phyloP scores from a whole-genome alignment of 2,329 filamentous ascomycete genomes.

The Elsinoe arachidis region DNA sequence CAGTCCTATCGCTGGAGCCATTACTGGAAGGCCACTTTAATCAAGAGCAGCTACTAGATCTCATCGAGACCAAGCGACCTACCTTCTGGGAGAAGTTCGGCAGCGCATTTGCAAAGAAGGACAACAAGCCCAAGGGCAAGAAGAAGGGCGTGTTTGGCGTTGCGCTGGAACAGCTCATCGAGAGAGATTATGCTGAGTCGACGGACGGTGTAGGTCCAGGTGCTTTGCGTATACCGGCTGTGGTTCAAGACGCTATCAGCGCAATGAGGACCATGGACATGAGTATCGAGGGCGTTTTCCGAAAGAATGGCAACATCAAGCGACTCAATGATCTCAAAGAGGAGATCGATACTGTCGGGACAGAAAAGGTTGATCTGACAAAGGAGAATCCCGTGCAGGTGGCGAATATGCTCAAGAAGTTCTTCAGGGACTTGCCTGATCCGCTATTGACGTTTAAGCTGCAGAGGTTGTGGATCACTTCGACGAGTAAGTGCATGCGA shows the following conservation, averaged over 20 bases:
- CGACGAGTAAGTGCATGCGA: slow-evolving; percentile 54
- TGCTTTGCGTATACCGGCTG: slow-evolving; percentile 78
- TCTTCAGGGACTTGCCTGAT: slow-evolving; percentile 87
- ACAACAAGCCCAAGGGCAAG: slow-evolving; percentile 62
- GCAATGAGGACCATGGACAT: slow-evolving; percentile 99
- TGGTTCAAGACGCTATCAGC: slow-evolving; percentile 88
- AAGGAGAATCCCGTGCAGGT: slow-evolving; percentile 88
- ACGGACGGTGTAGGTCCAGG: slow-evolving; percentile 93
- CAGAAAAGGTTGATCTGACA: slow-evolving; percentile 75
- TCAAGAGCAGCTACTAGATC: slow-evolving; percentile 81
- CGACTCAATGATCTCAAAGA: slow-evolving; percentile 80
- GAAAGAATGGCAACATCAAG: slow-evolving; percentile 98
- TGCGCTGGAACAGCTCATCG: slow-evolving; percentile 76
- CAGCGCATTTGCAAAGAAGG: slow-evolving; percentile 60
- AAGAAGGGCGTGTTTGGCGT: slow-evolving; percentile 94
- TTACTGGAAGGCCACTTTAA: slow-evolving; percentile 83
- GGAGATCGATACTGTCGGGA: slow-evolving; percentile 75
- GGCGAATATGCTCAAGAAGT: slow-evolving; percentile 88
- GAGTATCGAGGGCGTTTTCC: slow-evolving; percentile 95
- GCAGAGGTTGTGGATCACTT: slow-evolving; percentile 80
- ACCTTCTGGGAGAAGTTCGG: slow-evolving; percentile 99
- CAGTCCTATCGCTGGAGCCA: slow-evolving; percentile 89
- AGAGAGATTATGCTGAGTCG: slow-evolving; percentile 92
- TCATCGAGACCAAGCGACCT: slow-evolving; percentile 87
- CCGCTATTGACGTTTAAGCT: slow-evolving; percentile 92